These are phyloP conservation scores for Rhodamnia rubescens DNA, from an alignment of 345 rosid genomes.

Conservation along the genomic window DNA sequence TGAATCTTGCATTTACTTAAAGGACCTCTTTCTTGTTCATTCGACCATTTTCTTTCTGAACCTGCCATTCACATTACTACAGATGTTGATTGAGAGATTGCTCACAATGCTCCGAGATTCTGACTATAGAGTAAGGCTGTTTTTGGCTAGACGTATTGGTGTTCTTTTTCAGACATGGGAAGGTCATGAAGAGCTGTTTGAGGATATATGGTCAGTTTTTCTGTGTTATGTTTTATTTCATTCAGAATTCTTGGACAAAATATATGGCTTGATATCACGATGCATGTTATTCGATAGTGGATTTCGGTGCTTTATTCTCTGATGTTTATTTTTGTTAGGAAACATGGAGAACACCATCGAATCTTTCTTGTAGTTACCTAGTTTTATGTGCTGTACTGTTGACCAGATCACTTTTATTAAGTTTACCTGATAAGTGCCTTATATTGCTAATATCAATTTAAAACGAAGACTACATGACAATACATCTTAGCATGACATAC, in stretches of 20 bases:
- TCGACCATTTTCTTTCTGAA: not conserved
- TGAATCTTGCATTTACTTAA: not conserved
- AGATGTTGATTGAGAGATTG: slow-evolving; percentile 77
- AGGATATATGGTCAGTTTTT: slow-evolving; percentile 74
- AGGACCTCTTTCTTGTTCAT: not conserved
- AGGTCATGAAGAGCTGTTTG: slow-evolving; percentile 83
- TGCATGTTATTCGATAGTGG: not conserved
- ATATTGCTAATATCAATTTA: not conserved
- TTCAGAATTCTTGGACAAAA: not conserved
- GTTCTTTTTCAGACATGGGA: slow-evolving; percentile 97
- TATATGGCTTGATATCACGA: not conserved
- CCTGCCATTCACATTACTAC: slow-evolving; percentile 1
- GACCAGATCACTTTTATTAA: not conserved
- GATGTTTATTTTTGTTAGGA: not conserved
- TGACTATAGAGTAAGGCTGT: slow-evolving; percentile 81
- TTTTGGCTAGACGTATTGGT: slow-evolving; percentile 53
- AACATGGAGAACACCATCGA: not conserved
- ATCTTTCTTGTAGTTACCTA: not conserved
- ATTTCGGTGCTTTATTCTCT: not conserved
- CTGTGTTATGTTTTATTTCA: not conserved
- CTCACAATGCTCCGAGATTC: slow-evolving; percentile 62
- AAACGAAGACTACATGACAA: not conserved
- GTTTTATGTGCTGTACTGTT: not conserved
- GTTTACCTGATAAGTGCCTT: not conserved
- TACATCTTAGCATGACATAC: not conserved